phyloP scores from a whole-genome alignment of 1,284 basidiomycete species.

The Pseudozyma sp. region DNA sequence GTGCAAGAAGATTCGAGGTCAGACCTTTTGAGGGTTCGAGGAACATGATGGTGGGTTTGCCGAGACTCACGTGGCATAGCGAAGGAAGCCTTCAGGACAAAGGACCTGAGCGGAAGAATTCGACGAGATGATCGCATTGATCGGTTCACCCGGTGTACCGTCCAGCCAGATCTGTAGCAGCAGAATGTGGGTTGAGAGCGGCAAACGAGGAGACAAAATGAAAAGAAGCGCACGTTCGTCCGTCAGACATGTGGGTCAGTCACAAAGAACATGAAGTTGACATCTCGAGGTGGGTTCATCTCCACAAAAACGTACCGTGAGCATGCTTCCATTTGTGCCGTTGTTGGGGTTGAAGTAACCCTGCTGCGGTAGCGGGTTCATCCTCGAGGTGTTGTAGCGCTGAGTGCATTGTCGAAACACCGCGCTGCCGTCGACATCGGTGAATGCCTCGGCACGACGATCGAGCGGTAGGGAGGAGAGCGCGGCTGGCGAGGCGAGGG shows the following conservation, averaged over 20 bases:
- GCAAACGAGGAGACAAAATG: background rate
- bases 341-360: constrained; percentile 48
- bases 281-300: constrained; percentile 7
- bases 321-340: constrained; percentile 47
- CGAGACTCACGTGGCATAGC: constrained; percentile 60
- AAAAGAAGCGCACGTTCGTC: background rate
- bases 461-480: constrained; percentile 19
- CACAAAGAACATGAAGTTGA: background rate
- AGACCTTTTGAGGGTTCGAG: background rate
- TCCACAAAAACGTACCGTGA: constrained; percentile 26
- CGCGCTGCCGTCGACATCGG: constrained; percentile 28
- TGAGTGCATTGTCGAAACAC: constrained; percentile 32
- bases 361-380: constrained; percentile 35
- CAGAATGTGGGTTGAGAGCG: background rate
- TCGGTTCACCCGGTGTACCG: constrained; percentile 60
- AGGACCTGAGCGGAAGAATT: constrained; percentile 56
- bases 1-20: background rate
- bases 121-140: constrained; percentile 65
- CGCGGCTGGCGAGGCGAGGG: constrained; percentile 13
- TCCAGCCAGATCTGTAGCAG: constrained; percentile 40
- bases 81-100: constrained; percentile 61
- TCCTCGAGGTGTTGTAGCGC: constrained; percentile 46
- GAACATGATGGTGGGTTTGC: background rate
- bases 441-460: background rate
- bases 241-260: constrained; percentile 8